Percentiles rank a stretch among this genome's conserved stretches.
Evolutionary conservation across 768 basidiomycete species (phyloP).

Genomic region (Russula vinacea): DNA sequence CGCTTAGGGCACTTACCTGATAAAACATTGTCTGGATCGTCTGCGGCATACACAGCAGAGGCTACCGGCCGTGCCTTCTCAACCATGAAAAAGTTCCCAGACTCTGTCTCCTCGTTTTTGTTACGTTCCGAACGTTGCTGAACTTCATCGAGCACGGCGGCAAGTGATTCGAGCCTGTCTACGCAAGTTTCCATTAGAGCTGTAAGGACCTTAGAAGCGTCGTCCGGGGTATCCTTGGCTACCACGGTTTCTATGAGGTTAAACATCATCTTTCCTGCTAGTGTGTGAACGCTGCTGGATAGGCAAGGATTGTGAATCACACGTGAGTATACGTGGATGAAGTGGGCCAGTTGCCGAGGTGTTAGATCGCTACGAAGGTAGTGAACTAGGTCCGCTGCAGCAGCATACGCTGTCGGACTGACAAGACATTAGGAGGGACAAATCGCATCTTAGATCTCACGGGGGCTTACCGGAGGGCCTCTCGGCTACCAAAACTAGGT

Average conservation of each 20-base stretch:
- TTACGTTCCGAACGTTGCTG: conserved; percentile 48
- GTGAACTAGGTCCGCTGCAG: conserved; percentile 90
- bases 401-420: conserved; percentile 78
- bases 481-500: conserved; percentile 75
- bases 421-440: conserved; percentile 2
- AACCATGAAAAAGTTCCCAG: conserved; percentile 60
- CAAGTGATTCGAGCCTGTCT: conserved; percentile 80
- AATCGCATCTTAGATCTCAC: conserved; percentile 12
- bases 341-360: conserved; percentile 66
- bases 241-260: conserved; percentile 81
- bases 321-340: conserved; percentile 81
- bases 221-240: conserved; percentile 66
- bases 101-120: conserved; percentile 41
- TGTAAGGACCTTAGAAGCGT: conserved; percentile 64
- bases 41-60: conserved; percentile 69
- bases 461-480: conserved; percentile 66
- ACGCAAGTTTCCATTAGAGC: conserved; percentile 80
- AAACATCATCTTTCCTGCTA: conserved; percentile 91
- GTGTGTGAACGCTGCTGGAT: conserved; percentile 74
- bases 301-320: conserved; percentile 88
- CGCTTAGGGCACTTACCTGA: conserved; percentile 52
- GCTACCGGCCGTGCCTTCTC: conserved; percentile 85
- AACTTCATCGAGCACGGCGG: conserved; percentile 56
- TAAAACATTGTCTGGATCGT: conserved; percentile 78
- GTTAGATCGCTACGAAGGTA: conserved; percentile 83